Percentiles rank a stretch among this genome's conserved stretches.
phyloP scores from a whole-genome alignment of 2,329 filamentous ascomycete genomes.

The Talaromyces sp. region DNA sequence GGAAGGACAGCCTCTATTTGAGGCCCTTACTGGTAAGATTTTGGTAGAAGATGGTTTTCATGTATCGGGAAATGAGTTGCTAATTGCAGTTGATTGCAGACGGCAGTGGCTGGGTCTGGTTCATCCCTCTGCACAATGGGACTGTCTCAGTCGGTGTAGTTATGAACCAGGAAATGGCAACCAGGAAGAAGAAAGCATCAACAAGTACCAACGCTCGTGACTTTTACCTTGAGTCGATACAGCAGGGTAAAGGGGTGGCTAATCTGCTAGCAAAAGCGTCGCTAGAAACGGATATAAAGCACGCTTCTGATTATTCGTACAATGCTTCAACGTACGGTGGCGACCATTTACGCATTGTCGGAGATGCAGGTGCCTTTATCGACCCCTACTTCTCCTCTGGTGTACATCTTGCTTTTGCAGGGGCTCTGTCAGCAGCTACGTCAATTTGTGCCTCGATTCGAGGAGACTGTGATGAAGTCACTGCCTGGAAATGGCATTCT shows the following conservation, averaged over 20 bases:
- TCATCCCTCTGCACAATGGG: constrained; percentile 46
- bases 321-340: constrained; percentile 38
- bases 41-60: neutral
- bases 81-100: constrained; percentile 22
- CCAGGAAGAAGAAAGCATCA: constrained; percentile 9
- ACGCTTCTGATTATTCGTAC: constrained; percentile 46
- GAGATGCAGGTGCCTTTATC: constrained; percentile 47
- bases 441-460: constrained; percentile 37
- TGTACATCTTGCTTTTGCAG: constrained; percentile 40
- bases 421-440: constrained; percentile 41
- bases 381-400: constrained; percentile 47
- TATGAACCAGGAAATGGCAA: constrained; percentile 4
- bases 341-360: constrained; percentile 36
- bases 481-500: constrained; percentile 37
- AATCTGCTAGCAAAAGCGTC: constrained; percentile 28
- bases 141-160: constrained; percentile 14
- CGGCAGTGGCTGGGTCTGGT: constrained; percentile 47
- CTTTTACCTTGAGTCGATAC: constrained; percentile 13
- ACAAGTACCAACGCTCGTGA: constrained; percentile 5
- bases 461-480: constrained; percentile 35
- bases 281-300: constrained; percentile 32
- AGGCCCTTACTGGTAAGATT: constrained; percentile 8
- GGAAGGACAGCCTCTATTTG: constrained; percentile 12
- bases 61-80: neutral
- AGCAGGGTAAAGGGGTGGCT: constrained; percentile 13